Base-by-base conservation (phyloP, 106 monocot genomes). In the Vanilla planifolia region DNA sequence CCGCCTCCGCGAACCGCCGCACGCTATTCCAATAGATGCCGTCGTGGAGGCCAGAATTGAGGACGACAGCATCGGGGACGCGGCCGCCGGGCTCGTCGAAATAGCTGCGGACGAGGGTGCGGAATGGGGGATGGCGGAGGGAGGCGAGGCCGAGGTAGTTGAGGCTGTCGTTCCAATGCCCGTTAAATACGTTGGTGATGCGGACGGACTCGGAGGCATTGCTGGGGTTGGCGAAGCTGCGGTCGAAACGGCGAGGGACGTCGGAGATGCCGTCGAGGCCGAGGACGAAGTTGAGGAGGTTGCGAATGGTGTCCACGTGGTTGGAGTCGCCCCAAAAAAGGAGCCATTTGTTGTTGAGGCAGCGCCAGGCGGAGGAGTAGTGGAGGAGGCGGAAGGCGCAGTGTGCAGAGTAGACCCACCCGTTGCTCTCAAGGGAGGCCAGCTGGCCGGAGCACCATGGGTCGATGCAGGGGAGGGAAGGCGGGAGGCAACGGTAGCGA, bases 241-340 rank as follows among this genome's bases (percentile, higher is more conserved):
- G 6, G 51, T 94, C 94, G 67, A 89, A 94, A 3, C 89, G 71
- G 28, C 94, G 71, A 0, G 82, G 68, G 8, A 94, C 80, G 5
- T 77, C 35, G 0, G 42, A 3, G 26, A 78, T 43, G 19, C 79
- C 75, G 15, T 63, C 14, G 4, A 70, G 43, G 1, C 82, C 82
- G 19, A 94, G 78, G 8, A 86, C 80, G 63, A 94, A 89, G 26
- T 62, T 77, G 21, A 94, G 77, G 23, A 94, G 36, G 58, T 94
- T 94, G 39, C 94, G 72, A 43, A 94, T 71, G 25, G 94, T 89
- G 64, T 95, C 95, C 11, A 90, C 90, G 59, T 95, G 95, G 47
- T 90, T 95, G 33, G 95, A 95, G 64, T 95, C 95, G 40, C 95
- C 95, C 95, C 95, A 95, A 60, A 95, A 95, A 76, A 89, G 86